Evolutionary conservation across 768 basidiomycete genomes (phyloP).

Genomic region (Serendipita vermifera): DNA sequence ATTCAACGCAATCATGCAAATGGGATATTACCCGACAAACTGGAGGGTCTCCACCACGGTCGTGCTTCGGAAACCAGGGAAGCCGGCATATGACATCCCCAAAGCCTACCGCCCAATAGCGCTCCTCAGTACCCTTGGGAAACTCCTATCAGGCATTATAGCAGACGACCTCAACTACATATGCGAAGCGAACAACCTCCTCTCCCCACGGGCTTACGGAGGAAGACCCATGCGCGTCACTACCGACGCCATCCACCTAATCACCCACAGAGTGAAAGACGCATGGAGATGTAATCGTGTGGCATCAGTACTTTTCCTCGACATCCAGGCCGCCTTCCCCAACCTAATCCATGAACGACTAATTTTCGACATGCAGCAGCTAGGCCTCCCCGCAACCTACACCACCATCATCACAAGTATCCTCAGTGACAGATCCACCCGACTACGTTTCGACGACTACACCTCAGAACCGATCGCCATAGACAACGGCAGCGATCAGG

Average conservation of each 20-base stretch:
- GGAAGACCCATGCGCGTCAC: constrained; percentile 11
- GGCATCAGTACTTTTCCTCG: not conserved
- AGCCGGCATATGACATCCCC: constrained; percentile 10
- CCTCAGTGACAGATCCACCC: constrained; percentile 9
- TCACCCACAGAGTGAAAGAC: constrained; percentile 18
- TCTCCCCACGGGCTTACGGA: constrained; percentile 11
- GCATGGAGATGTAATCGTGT: constrained; percentile 8
- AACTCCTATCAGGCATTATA: constrained; percentile 5
- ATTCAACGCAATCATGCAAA: not conserved
- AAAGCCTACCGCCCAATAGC: constrained; percentile 14
- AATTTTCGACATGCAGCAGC: constrained; percentile 12
- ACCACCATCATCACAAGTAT: constrained; percentile 1
- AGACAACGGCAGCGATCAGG: constrained; percentile 13
- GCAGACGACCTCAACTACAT: not conserved
- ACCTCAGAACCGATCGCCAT: not conserved
- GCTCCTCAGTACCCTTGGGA: constrained; percentile 4
- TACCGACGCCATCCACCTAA: constrained; percentile 14
- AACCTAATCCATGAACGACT: constrained; percentile 10
- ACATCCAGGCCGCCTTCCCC: constrained; percentile 14
- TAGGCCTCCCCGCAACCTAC: constrained; percentile 6
- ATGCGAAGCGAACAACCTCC: not conserved
- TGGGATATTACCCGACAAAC: not conserved
- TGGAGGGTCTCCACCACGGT: constrained; percentile 9
- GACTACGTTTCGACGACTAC: constrained; percentile 9
- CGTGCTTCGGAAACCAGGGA: constrained; percentile 12